Base-by-base conservation (phyloP, 2,329 filamentous ascomycete species). In the Torrubiella hemipterigena region DNA sequence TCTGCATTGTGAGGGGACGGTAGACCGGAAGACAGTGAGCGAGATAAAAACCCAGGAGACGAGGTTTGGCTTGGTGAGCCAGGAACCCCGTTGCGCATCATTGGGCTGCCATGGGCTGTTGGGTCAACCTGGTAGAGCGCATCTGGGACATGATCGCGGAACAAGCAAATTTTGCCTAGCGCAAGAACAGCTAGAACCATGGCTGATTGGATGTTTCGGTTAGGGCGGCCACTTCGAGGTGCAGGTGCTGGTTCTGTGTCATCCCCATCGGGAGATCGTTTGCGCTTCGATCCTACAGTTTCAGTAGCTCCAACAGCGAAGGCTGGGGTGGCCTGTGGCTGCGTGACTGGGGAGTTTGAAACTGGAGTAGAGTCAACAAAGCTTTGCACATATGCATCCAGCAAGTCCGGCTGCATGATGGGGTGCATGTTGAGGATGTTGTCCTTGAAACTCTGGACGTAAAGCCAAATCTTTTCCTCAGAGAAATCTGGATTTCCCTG, bases 181-280 rank as follows among this genome's bases (percentile, higher is more conserved):
- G 89, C 89, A 32, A 96, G 65, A 1, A 94, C 74, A 4, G 89
- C 65, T 3, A 95, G 66, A 2, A 95, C 73, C 23, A 96, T 67
- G 0, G 86, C 86, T 42, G 83, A 93, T 32, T 77, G 70, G 12
- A 91, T 75, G 7, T 80, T 84, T 31, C 78, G 65, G 41, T 68
- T 69, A 3, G 73, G 73, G 34, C 61, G 61, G 20, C 38, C 38
- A 19, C 37, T 38, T 13, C 39, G 38, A 37, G 56, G 38, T 29
- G 46, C 55, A 42, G 45, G 38, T 20, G 49, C 43, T 20, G 34
- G 36, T 14, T 55, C 51, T 6, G 45, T 42, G 34, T 52, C 42
- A 23, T 61, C 58, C 21, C 50, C 44, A 15, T 39, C 55, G 5
- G 68, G 63, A 14, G 67, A 69, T 35, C 73, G 60, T 49, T 77